phyloP scores from a whole-genome alignment of 164 flowering plant species.

The Chloranthus sessilifolius region DNA sequence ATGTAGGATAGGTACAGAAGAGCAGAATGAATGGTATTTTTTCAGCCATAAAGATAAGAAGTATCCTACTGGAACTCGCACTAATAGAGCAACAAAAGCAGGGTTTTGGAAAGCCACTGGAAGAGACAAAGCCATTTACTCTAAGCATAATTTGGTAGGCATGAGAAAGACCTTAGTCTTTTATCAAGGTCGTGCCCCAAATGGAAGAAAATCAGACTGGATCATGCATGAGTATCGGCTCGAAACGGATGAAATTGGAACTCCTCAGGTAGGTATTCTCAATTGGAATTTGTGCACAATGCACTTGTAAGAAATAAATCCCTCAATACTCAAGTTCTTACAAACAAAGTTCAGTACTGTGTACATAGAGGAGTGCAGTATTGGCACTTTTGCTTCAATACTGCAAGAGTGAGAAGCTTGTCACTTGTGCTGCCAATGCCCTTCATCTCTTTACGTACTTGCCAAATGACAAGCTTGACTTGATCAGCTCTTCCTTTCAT shows the following conservation, averaged over 20 bases:
- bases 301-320: too few relatives aligned
- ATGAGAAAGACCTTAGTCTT: slow-evolving; percentile 95
- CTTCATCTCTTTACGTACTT: too few relatives aligned
- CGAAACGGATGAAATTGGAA: slow-evolving; percentile 82
- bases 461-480: too few relatives aligned
- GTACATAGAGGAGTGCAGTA: too few relatives aligned
- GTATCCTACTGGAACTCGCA: slow-evolving; percentile 96
- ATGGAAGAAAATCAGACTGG: slow-evolving; percentile 95
- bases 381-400: too few relatives aligned
- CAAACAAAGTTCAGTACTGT: too few relatives aligned
- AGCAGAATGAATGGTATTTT: slow-evolving; percentile 88
- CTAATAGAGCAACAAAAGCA: slow-evolving; percentile 93
- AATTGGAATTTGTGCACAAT: too few relatives aligned
- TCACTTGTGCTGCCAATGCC: too few relatives aligned
- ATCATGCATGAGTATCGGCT: slow-evolving; percentile 97
- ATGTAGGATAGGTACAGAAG: slow-evolving; percentile 79
- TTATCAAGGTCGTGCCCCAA: slow-evolving; percentile 91
- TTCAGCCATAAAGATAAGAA: slow-evolving; percentile 99
- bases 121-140: slow-evolving; percentile 85
- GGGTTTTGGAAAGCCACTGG: slow-evolving; percentile 99
- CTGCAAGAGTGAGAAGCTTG: too few relatives aligned
- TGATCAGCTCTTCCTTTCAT: too few relatives aligned
- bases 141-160: slow-evolving; percentile 67
- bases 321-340: too few relatives aligned
- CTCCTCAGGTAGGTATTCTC: slow-evolving; percentile 65